Conservation (phyloP, 768 basidiomycete genomes). For the Tulasnella sp. region DNA sequence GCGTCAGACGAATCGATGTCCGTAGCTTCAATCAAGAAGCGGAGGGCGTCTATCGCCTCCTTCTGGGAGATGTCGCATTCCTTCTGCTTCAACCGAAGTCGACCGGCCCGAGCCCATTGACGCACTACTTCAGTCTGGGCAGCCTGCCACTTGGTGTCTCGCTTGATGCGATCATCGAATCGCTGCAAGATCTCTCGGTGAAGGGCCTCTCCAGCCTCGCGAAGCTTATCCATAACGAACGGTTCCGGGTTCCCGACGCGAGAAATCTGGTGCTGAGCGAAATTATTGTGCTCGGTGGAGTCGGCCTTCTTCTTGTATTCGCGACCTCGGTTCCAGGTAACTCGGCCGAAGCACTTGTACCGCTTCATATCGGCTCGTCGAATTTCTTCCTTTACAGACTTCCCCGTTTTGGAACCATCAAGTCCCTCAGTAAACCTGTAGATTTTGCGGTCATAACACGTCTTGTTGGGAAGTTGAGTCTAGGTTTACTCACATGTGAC, state of each 20-base stretch:
- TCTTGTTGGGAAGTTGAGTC: background rate
- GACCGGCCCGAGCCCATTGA: background rate
- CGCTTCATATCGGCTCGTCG: background rate
- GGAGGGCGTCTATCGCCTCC: background rate
- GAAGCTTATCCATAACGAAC: background rate
- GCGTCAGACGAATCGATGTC: background rate
- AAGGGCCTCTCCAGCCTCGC: background rate
- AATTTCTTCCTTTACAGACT: background rate
- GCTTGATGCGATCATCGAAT: background rate
- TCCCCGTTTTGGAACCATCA: conserved; percentile 20
- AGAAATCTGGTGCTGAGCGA: background rate
- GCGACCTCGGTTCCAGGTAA: background rate
- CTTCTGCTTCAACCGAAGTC: background rate
- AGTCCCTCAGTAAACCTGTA: conserved; percentile 9
- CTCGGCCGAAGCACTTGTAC: background rate
- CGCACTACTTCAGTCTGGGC: background rate
- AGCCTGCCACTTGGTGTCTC: background rate
- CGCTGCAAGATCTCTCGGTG: background rate
- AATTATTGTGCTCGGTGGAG: background rate
- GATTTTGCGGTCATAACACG: too few relatives aligned
- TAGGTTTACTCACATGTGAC: background rate
- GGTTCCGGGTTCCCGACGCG: background rate
- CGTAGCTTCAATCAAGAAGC: background rate
- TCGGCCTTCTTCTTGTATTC: background rate
- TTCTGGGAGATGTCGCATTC: background rate